These are phyloP conservation scores for Eutrema yunnanense DNA, from an alignment of 345 rosid species.

Conservation along the genomic window DNA sequence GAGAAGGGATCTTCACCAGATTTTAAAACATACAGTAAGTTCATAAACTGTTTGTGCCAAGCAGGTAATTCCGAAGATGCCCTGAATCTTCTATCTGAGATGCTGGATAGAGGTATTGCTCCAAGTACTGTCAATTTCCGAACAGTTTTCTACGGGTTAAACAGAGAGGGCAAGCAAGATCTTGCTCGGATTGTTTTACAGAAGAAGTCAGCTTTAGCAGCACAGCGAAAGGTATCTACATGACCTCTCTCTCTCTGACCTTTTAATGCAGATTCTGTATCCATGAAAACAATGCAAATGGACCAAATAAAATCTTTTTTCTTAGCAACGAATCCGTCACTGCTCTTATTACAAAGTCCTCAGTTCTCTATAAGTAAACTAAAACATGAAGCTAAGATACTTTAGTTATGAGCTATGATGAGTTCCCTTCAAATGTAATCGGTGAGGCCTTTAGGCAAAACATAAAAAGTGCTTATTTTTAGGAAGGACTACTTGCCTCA, in stretches of 20 bases:
- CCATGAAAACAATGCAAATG: neutral
- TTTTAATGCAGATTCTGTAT: neutral
- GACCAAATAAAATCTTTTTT: neutral
- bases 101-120: constrained; percentile 48
- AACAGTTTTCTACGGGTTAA: constrained; percentile 58
- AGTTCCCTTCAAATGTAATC: neutral
- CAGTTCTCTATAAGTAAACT: constrained; percentile 3
- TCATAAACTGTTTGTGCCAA: constrained; percentile 55
- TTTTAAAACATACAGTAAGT: constrained; percentile 64
- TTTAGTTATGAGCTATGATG: neutral
- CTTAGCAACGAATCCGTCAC: neutral
- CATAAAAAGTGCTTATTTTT: neutral
- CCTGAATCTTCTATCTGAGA: constrained; percentile 49
- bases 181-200: constrained; percentile 49
- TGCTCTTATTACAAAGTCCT: constrained; percentile 11
- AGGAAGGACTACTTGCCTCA: constrained; percentile 21
- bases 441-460: neutral
- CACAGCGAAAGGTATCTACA: constrained; percentile 38
- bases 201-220: constrained; percentile 43
- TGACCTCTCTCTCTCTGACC: constrained; percentile 14
- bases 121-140: constrained; percentile 63
- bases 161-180: constrained; percentile 68
- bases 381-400: neutral
- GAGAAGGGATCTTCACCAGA: constrained; percentile 56
- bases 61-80: constrained; percentile 64